Base-by-base conservation (phyloP, 1,284 basidiomycete species). In the Sanghuangporus weigelae region DNA sequence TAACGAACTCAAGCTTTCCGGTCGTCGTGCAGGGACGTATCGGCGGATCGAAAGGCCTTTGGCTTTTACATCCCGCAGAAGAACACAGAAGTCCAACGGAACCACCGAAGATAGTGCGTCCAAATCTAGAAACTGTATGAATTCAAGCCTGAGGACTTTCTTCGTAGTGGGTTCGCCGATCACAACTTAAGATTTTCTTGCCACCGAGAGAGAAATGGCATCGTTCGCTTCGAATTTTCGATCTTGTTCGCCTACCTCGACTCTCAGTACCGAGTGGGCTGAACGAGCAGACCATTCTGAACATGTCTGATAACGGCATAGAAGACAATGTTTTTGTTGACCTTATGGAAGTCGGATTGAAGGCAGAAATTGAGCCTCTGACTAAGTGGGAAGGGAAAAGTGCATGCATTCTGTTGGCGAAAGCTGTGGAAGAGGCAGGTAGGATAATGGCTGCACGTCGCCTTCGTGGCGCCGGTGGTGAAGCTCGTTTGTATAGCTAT, bases 1-100 rank as follows among this genome's bases (percentile, higher is more conserved):
- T 70, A 0, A 71, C 87, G 59, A 73, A 75, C 11, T 79, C 70
- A 1, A 74, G 65, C 16, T 7, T 74, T 6, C 84, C 84, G 0
- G 82, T 82, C 16, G 89, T 85, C 1, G 76, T 89, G 0, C 90
- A 91, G 69, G 89, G 83, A 0, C 81, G 89, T 2, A 79, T 90
- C 60, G 82, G 76, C 0, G 89, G 88, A 0, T 78, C 82, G 0
- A 92, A 92, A 68, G 89, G 89, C 0, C 72, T 90, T 26, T 91
- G 87, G 85, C 71, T 83, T 0, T 71, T 89, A 0, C 85, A 89
- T 63, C 86, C 84, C 1, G 64, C 66, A 6, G 79, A 14, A 35
- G 31, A 61, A 38, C 60, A 89, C 66, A 74, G 73, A 16, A 62
- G 63, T 3, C 50, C 70, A 2, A 73, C 76, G 60, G 77, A 71